Evolutionary conservation across 305 asterid genomes (phyloP).

Genomic region (Solanum hybrid): DNA sequence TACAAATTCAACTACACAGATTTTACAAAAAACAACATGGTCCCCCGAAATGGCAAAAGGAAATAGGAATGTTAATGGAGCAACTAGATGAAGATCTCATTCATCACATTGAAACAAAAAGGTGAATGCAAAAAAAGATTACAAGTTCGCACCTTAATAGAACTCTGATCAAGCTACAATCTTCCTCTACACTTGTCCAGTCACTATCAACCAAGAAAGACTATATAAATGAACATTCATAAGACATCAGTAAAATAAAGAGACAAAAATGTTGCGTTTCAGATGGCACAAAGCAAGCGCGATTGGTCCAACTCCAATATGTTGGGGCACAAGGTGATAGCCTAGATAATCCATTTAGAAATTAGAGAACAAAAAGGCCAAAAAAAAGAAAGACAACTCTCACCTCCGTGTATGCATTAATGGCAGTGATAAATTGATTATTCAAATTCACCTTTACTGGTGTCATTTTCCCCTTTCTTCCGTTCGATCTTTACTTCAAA

Average conservation of each 20-base stretch:
- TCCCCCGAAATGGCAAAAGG: not conserved
- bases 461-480: slow-evolving; percentile 40
- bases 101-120: not conserved
- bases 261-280: slow-evolving; percentile 26
- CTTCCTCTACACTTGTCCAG: slow-evolving; percentile 64
- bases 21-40: no score
- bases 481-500: not conserved
- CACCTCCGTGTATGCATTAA: slow-evolving; percentile 77
- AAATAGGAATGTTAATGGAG: not conserved
- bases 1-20: no score
- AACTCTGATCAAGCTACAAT: slow-evolving; percentile 72
- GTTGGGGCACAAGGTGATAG: slow-evolving; percentile 78
- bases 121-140: not conserved
- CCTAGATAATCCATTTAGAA: slow-evolving; percentile 26
- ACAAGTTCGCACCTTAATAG: slow-evolving; percentile 46
- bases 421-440: slow-evolving; percentile 65
- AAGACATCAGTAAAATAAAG: not conserved
- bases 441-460: slow-evolving; percentile 27
- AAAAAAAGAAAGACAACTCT: slow-evolving; percentile 12
- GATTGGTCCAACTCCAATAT: slow-evolving; percentile 79
- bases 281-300: slow-evolving; percentile 71
- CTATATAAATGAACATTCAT: not conserved
- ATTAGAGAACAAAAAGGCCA: not conserved
- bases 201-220: no score
- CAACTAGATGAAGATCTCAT: not conserved